phyloP scores from a whole-genome alignment of 495 filamentous ascomycete genomes.

The Apiosordaria backusii region DNA sequence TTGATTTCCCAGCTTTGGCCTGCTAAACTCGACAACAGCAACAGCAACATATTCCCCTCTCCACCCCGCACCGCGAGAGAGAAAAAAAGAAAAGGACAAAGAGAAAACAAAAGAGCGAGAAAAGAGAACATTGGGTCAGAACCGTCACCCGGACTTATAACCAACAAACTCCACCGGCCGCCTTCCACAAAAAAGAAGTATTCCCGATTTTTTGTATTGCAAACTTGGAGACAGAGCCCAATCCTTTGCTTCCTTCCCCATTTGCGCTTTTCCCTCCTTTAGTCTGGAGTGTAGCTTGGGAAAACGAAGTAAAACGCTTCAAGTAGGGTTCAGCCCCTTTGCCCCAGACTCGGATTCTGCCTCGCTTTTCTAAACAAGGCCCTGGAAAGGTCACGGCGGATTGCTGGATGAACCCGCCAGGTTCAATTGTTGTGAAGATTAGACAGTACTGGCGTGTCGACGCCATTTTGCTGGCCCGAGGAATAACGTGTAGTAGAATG shows the following conservation, averaged over 20 bases:
- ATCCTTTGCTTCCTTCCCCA: conserved; percentile 9
- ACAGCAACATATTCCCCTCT: neutral
- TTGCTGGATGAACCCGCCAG: neutral
- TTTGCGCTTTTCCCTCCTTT: neutral
- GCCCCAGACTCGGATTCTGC: neutral
- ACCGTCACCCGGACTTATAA: conserved; percentile 22
- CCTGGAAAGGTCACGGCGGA: neutral
- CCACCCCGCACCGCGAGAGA: conserved; percentile 4
- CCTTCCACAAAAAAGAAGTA: conserved; percentile 10
- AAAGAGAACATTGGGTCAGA: conserved; percentile 7
- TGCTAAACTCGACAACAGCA: neutral
- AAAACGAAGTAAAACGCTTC: neutral
- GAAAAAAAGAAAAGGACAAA: conserved; percentile 6
- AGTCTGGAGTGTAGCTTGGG: neutral
- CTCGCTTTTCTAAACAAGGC: neutral
- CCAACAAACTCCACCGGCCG: conserved; percentile 24
- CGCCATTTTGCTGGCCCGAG: conserved; percentile 8
- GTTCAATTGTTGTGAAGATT: neutral
- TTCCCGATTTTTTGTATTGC: conserved; percentile 20
- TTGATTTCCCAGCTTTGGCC: neutral
- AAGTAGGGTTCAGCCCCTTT: neutral
- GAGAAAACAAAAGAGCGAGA: neutral
- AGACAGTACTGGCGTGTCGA: conserved; percentile 10
- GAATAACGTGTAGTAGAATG: conserved; percentile 19
- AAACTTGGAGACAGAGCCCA: conserved; percentile 14